phyloP scores from a whole-genome alignment of 73 alveolate species.

The Stentor roeselii region DNA sequence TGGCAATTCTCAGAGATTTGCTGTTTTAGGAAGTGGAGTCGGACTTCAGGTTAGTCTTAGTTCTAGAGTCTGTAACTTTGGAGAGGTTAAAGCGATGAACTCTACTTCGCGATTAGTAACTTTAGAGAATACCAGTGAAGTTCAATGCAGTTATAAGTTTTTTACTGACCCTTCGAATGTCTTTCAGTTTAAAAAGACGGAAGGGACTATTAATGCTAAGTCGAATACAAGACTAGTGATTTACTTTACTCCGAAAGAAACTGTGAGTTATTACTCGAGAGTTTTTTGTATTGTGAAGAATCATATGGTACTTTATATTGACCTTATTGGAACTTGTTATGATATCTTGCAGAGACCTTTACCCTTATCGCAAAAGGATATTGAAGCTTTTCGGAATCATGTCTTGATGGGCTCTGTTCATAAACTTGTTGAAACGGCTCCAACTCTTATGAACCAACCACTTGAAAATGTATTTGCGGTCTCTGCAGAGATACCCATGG shows the following conservation, averaged over 20 bases:
- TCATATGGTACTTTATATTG: conserved; percentile 85
- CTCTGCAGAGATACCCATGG: conserved; percentile 52
- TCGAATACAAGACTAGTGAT: conserved; percentile 84
- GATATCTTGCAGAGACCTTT: conserved; percentile 89
- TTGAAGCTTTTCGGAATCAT: conserved; percentile 90
- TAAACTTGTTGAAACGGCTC: conserved; percentile 36
- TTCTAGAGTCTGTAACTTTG: conserved; percentile 85
- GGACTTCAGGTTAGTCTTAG: conserved; percentile 81
- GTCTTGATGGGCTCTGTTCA: conserved; percentile 84
- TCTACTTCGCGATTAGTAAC: conserved; percentile 89
- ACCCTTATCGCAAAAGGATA: conserved; percentile 89
- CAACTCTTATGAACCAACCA: conserved; percentile 9
- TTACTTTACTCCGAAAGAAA: conserved; percentile 87
- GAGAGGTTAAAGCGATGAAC: conserved; percentile 85
- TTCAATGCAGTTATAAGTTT: conserved; percentile 86
- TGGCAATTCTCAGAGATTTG: conserved; percentile 87
- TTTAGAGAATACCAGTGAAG: conserved; percentile 87
- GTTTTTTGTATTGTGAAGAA: conserved; percentile 84
- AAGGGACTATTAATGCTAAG: conserved; percentile 84
- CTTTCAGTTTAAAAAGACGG: conserved; percentile 75
- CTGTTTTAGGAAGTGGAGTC: conserved; percentile 84
- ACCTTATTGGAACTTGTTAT: conserved; percentile 94
- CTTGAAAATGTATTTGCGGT: conserved; percentile 31
- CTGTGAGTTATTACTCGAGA: conserved; percentile 90
- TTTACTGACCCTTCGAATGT: conserved; percentile 73